Conservation (phyloP, 1,139 yeast genomes). For the Lodderomyces beijingensis region DNA sequence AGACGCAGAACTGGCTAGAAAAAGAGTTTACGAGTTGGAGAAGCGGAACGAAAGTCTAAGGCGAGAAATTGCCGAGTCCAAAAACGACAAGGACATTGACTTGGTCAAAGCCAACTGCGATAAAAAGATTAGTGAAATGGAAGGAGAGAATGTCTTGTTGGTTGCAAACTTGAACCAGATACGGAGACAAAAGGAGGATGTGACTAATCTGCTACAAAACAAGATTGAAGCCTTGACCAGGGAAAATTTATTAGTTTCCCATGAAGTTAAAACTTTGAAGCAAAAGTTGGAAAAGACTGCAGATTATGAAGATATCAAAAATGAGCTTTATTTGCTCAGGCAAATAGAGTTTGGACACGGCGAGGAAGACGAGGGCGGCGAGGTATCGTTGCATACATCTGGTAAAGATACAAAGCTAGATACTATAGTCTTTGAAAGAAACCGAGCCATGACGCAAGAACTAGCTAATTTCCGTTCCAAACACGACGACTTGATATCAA, state of each 20-base stretch:
- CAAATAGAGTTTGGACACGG: slow-evolving; percentile 68
- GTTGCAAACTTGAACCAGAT: slow-evolving; percentile 61
- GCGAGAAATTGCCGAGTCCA: slow-evolving; percentile 53
- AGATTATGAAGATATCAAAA: slow-evolving; percentile 76
- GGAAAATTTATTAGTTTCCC: slow-evolving; percentile 45
- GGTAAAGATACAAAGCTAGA: slow-evolving; percentile 25
- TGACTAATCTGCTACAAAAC: slow-evolving; percentile 31
- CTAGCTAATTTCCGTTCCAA: slow-evolving; percentile 54
- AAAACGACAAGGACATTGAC: slow-evolving; percentile 39
- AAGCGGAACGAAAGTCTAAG: slow-evolving; percentile 73
- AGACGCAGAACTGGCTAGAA: slow-evolving; percentile 71
- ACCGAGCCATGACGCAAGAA: slow-evolving; percentile 58
- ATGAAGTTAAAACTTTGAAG: slow-evolving; percentile 51
- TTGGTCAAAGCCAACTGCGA: slow-evolving; percentile 30
- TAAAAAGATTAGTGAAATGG: slow-evolving; percentile 50
- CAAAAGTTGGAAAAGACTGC: slow-evolving; percentile 40
- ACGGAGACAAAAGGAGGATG: slow-evolving; percentile 27
- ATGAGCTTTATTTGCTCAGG: slow-evolving; percentile 66
- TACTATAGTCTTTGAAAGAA: slow-evolving; percentile 51
- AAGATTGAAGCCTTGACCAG: slow-evolving; percentile 33
- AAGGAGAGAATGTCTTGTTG: slow-evolving; percentile 61
- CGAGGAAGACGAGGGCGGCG: slow-evolving; percentile 20
- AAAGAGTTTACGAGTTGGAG: slow-evolving; percentile 67
- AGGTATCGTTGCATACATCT: no score
- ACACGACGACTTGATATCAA: slow-evolving; percentile 35